Base-by-base conservation (phyloP, 192 early-diverging fungal genomes). In the Umbelopsis sp. region DNA sequence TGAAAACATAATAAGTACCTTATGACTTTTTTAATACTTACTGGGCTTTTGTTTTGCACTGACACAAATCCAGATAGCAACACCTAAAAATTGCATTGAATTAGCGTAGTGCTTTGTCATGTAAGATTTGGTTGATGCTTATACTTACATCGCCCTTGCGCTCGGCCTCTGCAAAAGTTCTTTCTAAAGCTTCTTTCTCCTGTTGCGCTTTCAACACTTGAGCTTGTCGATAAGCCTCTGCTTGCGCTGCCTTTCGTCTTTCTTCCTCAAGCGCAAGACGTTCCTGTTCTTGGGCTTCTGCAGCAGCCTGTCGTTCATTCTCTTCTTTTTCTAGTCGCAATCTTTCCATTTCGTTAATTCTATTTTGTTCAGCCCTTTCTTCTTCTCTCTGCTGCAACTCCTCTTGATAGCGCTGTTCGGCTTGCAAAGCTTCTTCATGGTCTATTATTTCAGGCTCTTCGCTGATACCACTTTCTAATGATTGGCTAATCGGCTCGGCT, bases 111-210 rank as follows among this genome's bases (percentile, higher is more conserved):
- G 7, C 27, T 6, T 0, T 27, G 27, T 13, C 15, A 20, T 66
- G 21, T 3, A 35, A 41, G 15, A 27, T 13, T 9, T 6, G 18
- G 12, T 21, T 35, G 1, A 15, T 25, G 16, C 46, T 67, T 80
- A 81, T 83, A 68, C 46, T 69, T 80, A 81, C 85, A 68, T 80
- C 73, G 72, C 81, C 66, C 66, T 64, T 69, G 46, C 70, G 80
- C 52, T 80, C 71, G 22, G 73, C 70, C 50, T 80, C 72, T 45
- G 61, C 67, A 23, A 77, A 66, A 47, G 74, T 47, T 49, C 51
- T 25, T 20, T 67, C 49, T 22, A 67, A 21, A 13, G 66, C 67
- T 27, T 49, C 61, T 20, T 66, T 30, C 50, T 49, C 15, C 50
- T 53, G 68, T 47, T 69, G 61, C 27, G 68, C 76, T 51, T 77